A percentile compares a stretch with the other conserved stretches of the same genome.
These are phyloP conservation scores for Suhomyces terraborum DNA, from an alignment of 1,139 yeast genomes.

Conservation along the genomic window DNA sequence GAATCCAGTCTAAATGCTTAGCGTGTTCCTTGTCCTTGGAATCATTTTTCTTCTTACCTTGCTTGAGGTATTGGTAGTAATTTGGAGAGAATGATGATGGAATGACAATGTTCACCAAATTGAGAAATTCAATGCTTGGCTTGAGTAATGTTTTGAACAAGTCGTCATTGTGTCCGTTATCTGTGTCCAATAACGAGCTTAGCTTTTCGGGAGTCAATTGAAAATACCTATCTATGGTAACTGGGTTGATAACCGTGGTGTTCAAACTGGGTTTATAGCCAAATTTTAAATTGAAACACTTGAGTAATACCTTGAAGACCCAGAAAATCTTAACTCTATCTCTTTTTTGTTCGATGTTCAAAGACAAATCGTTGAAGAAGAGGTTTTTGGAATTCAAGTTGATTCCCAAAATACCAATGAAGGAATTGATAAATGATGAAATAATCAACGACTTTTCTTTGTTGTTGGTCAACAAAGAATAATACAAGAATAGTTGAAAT, in stretches of 20 bases:
- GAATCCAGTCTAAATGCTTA: conserved; percentile 46
- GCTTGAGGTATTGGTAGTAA: conserved; percentile 48
- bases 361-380: conserved; percentile 48
- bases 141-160: conserved; percentile 41
- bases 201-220: conserved; percentile 51
- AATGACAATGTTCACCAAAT: conserved; percentile 47
- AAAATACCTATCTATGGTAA: conserved; percentile 50
- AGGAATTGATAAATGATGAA: conserved; percentile 46
- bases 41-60: conserved; percentile 25
- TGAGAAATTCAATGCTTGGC: conserved; percentile 50
- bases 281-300: conserved; percentile 52
- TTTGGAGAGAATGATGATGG: conserved; percentile 54
- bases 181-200: conserved; percentile 32
- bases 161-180: conserved; percentile 30
- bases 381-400: conserved; percentile 49
- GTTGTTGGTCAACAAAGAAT: conserved; percentile 48
- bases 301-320: conserved; percentile 56
- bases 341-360: conserved; percentile 40
- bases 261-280: conserved; percentile 52
- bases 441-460: conserved; percentile 49
- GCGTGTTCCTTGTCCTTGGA: conserved; percentile 24
- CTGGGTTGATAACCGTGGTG: conserved; percentile 53
- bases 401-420: conserved; percentile 50
- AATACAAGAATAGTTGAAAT: conserved; percentile 43
- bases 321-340: conserved; percentile 62